Evolutionary conservation across 2,329 filamentous ascomycete genomes (phyloP).

Genomic region (Penicillium verrucosum): DNA sequence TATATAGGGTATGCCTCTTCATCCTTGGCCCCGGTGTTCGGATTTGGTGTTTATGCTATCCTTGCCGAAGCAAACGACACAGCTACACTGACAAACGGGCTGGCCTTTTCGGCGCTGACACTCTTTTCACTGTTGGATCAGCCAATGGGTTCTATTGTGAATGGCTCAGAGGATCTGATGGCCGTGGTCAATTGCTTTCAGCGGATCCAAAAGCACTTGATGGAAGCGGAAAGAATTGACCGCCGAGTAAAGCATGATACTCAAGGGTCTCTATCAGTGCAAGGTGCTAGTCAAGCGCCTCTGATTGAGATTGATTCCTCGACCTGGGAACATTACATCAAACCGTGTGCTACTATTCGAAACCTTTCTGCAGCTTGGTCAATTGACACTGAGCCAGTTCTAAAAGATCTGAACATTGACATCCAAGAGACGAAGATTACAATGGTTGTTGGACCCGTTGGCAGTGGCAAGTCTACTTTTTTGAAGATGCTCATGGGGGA

Average conservation of each 20-base stretch:
- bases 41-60: constrained; percentile 16
- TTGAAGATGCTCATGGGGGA: constrained; percentile 18
- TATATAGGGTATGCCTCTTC: constrained; percentile 18
- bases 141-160: constrained; percentile 14
- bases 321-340: neutral
- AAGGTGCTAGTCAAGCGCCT: neutral
- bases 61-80: constrained; percentile 10
- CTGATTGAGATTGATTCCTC: constrained; percentile 4
- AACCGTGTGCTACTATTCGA: constrained; percentile 1
- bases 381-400: constrained; percentile 11
- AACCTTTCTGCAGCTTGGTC: constrained; percentile 15
- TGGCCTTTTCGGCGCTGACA: constrained; percentile 21
- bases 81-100: constrained; percentile 15
- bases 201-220: constrained; percentile 19
- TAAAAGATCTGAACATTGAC: constrained; percentile 13
- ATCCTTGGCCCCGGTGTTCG: constrained; percentile 14
- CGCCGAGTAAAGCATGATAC: constrained; percentile 1
- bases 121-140: constrained; percentile 19
- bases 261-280: neutral
- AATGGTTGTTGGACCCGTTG: constrained; percentile 21
- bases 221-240: constrained; percentile 13
- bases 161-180: constrained; percentile 17
- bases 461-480: constrained; percentile 22
- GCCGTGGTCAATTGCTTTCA: constrained; percentile 21
- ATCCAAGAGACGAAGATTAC: constrained; percentile 8